These are phyloP conservation scores for Arthroderma sp. DNA, from an alignment of 2,329 filamentous ascomycete species.

Conservation along the genomic window DNA sequence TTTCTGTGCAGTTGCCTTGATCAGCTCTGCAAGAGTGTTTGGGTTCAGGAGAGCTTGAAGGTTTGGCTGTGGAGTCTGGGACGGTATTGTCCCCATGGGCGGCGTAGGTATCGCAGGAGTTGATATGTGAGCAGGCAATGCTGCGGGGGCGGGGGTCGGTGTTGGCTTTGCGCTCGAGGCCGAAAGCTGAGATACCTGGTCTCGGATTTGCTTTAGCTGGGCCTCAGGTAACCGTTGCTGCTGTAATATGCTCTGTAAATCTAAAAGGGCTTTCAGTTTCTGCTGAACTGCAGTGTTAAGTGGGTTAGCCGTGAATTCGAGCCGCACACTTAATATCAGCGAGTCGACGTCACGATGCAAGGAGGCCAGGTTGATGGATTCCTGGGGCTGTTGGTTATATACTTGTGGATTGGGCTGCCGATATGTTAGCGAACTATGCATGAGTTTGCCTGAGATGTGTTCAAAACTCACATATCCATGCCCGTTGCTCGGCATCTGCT, in stretches of 20 bases:
- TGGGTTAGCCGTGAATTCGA: conserved; percentile 62
- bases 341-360: conserved; percentile 73
- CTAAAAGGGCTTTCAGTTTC: conserved; percentile 71
- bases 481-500: conserved; percentile 20
- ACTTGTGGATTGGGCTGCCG: background rate
- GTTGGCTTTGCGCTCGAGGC: conserved; percentile 12
- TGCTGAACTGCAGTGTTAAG: conserved; percentile 64
- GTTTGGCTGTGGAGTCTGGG: conserved; percentile 20
- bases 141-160: conserved; percentile 10
- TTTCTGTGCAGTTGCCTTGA: conserved; percentile 32
- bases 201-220: conserved; percentile 72
- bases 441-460: background rate
- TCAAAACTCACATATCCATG: conserved; percentile 18
- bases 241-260: conserved; percentile 69
- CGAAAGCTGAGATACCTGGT: conserved; percentile 65
- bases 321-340: conserved; percentile 60
- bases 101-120: conserved; percentile 6
- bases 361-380: conserved; percentile 48
- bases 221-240: conserved; percentile 65
- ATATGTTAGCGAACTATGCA: background rate
- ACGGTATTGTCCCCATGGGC: conserved; percentile 5
- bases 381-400: conserved; percentile 20
- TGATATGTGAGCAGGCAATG: conserved; percentile 20
- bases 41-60: conserved; percentile 29
- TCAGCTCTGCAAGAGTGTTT: conserved; percentile 34